Conservation (phyloP, 257 asterid genomes). For the Solanum acaule region DNA sequence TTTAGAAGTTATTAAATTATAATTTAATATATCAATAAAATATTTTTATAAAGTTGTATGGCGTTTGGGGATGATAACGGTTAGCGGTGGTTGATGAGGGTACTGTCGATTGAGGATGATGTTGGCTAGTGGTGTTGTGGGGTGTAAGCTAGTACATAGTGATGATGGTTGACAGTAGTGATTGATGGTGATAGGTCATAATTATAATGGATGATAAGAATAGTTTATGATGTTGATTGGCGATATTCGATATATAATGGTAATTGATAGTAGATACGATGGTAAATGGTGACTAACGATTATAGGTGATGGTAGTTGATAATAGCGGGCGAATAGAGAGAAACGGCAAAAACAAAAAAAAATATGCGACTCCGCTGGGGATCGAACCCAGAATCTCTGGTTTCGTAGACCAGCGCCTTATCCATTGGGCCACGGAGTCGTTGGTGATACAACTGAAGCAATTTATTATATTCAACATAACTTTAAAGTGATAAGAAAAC, state of each 20-base stretch:
- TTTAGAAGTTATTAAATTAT: not conserved
- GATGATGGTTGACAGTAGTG: not conserved
- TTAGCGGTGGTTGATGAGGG: not conserved
- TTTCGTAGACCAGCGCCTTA: slow-evolving; percentile 99
- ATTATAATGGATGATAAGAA: not conserved
- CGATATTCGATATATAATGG: too few species aligned
- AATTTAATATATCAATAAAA: too few species aligned
- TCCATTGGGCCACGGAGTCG: slow-evolving; percentile 70
- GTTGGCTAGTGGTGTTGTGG: not conserved
- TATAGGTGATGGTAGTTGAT: too few species aligned
- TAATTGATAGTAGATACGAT: too few species aligned
- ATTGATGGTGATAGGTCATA: not conserved
- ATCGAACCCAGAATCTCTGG: slow-evolving; percentile 99
- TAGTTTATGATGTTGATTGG: not conserved
- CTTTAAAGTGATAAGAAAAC: too few species aligned
- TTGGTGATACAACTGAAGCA: not conserved
- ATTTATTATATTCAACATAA: too few species aligned
- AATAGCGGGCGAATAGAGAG: not conserved
- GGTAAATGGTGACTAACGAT: not conserved
- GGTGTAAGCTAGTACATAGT: not conserved
- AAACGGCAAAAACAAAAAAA: not conserved
- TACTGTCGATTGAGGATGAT: not conserved
- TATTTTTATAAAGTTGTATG: not conserved
- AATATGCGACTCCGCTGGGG: slow-evolving; percentile 35
- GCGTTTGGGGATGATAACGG: not conserved